These are phyloP conservation scores for Cladosporium sp. DNA, from an alignment of 2,329 filamentous ascomycete species.

Conservation along the genomic window DNA sequence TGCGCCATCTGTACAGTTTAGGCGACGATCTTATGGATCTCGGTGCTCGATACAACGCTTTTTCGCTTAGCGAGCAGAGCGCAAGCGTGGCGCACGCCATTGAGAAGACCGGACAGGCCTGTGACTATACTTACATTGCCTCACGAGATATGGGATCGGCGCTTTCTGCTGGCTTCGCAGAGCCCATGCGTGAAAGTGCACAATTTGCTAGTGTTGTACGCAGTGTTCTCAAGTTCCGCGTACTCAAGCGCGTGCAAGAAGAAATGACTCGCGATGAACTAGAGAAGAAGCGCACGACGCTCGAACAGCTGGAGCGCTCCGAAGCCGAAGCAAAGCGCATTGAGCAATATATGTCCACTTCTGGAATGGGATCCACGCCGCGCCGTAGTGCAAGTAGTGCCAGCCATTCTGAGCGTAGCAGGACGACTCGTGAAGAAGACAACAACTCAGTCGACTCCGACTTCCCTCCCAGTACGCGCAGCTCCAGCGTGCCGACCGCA, in stretches of 20 bases:
- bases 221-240: constrained; percentile 79
- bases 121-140: constrained; percentile 92
- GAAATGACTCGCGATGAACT: constrained; percentile 96
- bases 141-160: constrained; percentile 86
- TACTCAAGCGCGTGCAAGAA: constrained; percentile 92
- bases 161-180: constrained; percentile 89
- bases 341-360: constrained; percentile 81
- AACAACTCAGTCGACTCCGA: constrained; percentile 92
- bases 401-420: constrained; percentile 32
- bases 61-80: constrained; percentile 89
- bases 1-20: constrained; percentile 78
- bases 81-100: constrained; percentile 86
- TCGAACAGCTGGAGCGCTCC: constrained; percentile 88
- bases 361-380: constrained; percentile 59
- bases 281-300: constrained; percentile 73
- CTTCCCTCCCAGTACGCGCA: constrained; percentile 71
- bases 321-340: constrained; percentile 90
- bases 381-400: constrained; percentile 55
- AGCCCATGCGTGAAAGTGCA: constrained; percentile 95
- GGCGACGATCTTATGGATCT: constrained; percentile 87
- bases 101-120: constrained; percentile 88
- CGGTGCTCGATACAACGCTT: constrained; percentile 93
- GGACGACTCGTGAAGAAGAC: constrained; percentile 56
- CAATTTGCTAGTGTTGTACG: constrained; percentile 95
- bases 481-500: constrained; percentile 14